These are phyloP conservation scores for Colletotrichum viniferum DNA, from an alignment of 2,329 filamentous ascomycete genomes.

Conservation along the genomic window DNA sequence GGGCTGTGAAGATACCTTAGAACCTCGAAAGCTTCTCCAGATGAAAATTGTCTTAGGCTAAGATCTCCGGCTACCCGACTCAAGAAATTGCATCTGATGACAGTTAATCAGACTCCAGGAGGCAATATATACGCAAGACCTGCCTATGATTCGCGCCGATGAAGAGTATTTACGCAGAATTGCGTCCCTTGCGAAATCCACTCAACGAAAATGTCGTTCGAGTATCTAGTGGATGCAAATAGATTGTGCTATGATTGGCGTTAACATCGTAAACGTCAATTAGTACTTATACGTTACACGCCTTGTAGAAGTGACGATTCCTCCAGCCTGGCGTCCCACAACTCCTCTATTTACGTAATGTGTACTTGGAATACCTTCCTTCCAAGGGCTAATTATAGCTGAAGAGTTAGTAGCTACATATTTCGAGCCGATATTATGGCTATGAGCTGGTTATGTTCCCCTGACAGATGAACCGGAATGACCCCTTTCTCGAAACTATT, in stretches of 20 bases:
- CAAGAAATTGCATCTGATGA: too few relatives aligned
- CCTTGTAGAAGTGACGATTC: rapidly evolving
- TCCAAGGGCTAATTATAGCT: rapidly evolving
- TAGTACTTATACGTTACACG: too few relatives aligned
- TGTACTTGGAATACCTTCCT: rapidly evolving
- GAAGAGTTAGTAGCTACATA: rapidly evolving
- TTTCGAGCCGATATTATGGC: not conserved
- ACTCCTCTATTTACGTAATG: not conserved
- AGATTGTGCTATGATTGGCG: too few relatives aligned
- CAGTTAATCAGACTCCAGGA: too few relatives aligned
- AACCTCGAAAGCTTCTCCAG: too few relatives aligned
- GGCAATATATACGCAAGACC: rapidly evolving
- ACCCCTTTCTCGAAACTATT: not conserved
- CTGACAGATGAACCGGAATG: rapidly evolving
- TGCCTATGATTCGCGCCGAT: not conserved
- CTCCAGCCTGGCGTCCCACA: not conserved
- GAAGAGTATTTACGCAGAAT: rapidly evolving
- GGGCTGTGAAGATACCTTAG: too few relatives aligned
- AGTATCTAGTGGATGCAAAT: too few relatives aligned
- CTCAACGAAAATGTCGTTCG: too few relatives aligned
- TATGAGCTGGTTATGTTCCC: not conserved
- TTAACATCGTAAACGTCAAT: not conserved
- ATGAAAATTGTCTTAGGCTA: too few relatives aligned
- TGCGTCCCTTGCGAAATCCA: too few relatives aligned
- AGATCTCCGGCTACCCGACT: too few relatives aligned